phyloP scores from a whole-genome alignment of 163 green algal genomes.

The Scenedesmus sp. region DNA sequence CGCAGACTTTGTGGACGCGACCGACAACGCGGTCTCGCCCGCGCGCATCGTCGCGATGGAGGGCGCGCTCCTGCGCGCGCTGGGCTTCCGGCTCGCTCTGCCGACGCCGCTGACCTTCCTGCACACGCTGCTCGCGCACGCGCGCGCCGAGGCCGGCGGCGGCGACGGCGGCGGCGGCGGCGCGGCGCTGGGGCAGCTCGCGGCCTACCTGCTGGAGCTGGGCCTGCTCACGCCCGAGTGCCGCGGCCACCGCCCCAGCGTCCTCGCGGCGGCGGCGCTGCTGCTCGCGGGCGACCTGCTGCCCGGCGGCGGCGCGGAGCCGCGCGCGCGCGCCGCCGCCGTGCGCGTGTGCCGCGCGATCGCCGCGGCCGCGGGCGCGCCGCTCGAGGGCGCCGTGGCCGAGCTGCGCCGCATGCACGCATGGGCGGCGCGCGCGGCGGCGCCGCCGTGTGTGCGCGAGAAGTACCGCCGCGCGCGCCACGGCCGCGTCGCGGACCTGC shows the following conservation, averaged over 20 bases:
- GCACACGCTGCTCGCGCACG: neutral
- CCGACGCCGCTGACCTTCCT: neutral
- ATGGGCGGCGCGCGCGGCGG: neutral
- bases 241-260: slow-evolving; percentile 17
- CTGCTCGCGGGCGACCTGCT: slow-evolving; percentile 17
- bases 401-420: slow-evolving; percentile 33
- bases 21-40: slow-evolving; percentile 32
- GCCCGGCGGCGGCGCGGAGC: neutral
- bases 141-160: neutral
- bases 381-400: slow-evolving; percentile 11
- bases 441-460: slow-evolving; percentile 15
- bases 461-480: slow-evolving; percentile 21
- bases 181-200: slow-evolving; percentile 12
- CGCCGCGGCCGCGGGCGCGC: neutral
- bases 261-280: slow-evolving; percentile 37
- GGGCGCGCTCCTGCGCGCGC: neutral
- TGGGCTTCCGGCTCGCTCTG: neutral
- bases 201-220: slow-evolving; percentile 45
- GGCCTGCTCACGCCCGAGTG: slow-evolving; percentile 38
- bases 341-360: slow-evolving; percentile 20
- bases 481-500: slow-evolving; percentile 15
- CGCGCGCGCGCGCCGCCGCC: neutral
- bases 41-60: slow-evolving; percentile 29
- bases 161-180: neutral
- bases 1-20: slow-evolving; percentile 33